Percentiles rank a stretch among this genome's conserved stretches.
These are phyloP conservation scores for Quaeritorhiza haematococci DNA, from an alignment of 371 early-diverging fungal species.

Conservation along the genomic window DNA sequence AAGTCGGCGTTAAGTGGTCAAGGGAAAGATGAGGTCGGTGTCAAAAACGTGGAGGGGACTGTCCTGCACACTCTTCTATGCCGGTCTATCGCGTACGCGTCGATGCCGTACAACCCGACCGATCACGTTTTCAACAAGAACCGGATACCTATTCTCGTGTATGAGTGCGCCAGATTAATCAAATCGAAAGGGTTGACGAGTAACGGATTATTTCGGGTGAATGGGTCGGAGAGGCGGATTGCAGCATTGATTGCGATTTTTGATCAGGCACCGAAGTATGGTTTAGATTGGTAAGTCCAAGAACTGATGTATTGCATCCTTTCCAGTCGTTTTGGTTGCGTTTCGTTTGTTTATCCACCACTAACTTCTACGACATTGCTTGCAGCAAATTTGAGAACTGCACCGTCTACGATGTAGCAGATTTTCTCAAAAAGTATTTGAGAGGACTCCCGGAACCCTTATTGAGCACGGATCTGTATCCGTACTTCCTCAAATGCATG, in stretches of 20 bases:
- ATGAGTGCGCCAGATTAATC: slow-evolving; percentile 23
- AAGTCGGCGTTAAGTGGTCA: slow-evolving; percentile 9
- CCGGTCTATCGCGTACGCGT: slow-evolving; percentile 23
- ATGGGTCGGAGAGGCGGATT: slow-evolving; percentile 35
- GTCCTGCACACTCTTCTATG: not conserved
- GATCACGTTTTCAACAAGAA: slow-evolving; percentile 12
- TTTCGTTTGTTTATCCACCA: too few species aligned
- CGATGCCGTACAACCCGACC: slow-evolving; percentile 19
- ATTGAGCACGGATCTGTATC: slow-evolving; percentile 31
- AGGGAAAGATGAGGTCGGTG: not conserved
- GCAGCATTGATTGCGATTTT: slow-evolving; percentile 20
- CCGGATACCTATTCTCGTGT: slow-evolving; percentile 26
- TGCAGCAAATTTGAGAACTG: slow-evolving; percentile 26
- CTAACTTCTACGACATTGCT: not conserved
- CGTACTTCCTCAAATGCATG: slow-evolving; percentile 26
- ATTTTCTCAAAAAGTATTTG: slow-evolving; percentile 32
- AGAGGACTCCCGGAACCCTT: slow-evolving; percentile 37
- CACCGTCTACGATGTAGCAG: slow-evolving; percentile 40
- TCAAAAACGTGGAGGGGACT: not conserved
- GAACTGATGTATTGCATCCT: not conserved
- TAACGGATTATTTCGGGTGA: slow-evolving; percentile 38
- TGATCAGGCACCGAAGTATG: slow-evolving; percentile 33
- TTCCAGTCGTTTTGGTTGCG: not conserved
- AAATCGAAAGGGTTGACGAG: slow-evolving; percentile 20
- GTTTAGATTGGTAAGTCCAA: slow-evolving; percentile 19